Percentiles rank a stretch among this genome's conserved stretches.
These are phyloP conservation scores for Rhodotorula mucilaginosa DNA, from an alignment of 1,284 basidiomycete genomes.

Conservation along the genomic window DNA sequence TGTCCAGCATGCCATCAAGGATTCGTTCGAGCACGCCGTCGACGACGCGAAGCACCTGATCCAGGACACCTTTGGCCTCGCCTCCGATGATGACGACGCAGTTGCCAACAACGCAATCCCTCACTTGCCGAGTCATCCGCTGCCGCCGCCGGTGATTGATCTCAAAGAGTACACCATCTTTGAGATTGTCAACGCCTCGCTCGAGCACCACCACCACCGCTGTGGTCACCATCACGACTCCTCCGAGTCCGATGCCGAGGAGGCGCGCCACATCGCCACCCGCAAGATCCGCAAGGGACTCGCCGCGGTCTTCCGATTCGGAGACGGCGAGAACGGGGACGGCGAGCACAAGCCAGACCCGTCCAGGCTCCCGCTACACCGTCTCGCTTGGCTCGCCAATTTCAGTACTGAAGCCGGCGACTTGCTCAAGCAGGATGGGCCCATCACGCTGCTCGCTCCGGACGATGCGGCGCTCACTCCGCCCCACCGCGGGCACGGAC, in stretches of 20 bases:
- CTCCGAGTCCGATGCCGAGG: neutral
- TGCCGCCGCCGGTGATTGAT: slow-evolving; percentile 27
- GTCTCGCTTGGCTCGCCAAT: slow-evolving; percentile 44
- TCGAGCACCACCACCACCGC: slow-evolving; percentile 19
- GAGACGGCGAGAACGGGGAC: neutral
- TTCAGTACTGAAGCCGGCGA: slow-evolving; percentile 21
- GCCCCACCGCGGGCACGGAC: slow-evolving; percentile 19
- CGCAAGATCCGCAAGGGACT: slow-evolving; percentile 13
- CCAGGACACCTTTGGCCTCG: neutral
- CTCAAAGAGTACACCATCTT: slow-evolving; percentile 38
- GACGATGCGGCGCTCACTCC: slow-evolving; percentile 43
- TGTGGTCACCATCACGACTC: too few relatives aligned
- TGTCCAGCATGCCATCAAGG: slow-evolving; percentile 13
- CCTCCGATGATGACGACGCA: neutral
- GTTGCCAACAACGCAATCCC: too few relatives aligned
- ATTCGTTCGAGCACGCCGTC: slow-evolving; percentile 7
- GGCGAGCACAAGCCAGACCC: slow-evolving; percentile 20
- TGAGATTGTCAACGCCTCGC: slow-evolving; percentile 42
- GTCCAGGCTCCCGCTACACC: slow-evolving; percentile 36
- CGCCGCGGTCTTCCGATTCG: neutral
- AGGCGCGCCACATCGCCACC: neutral
- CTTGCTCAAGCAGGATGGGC: slow-evolving; percentile 18
- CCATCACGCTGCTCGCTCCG: slow-evolving; percentile 44
- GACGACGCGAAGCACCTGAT: slow-evolving; percentile 4
- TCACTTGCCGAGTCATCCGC: slow-evolving; percentile 10